A percentile compares a stretch with the other conserved stretches of the same genome.
These are phyloP conservation scores for Peniophora sp. DNA, from an alignment of 1,284 basidiomycete species.

Conservation along the genomic window DNA sequence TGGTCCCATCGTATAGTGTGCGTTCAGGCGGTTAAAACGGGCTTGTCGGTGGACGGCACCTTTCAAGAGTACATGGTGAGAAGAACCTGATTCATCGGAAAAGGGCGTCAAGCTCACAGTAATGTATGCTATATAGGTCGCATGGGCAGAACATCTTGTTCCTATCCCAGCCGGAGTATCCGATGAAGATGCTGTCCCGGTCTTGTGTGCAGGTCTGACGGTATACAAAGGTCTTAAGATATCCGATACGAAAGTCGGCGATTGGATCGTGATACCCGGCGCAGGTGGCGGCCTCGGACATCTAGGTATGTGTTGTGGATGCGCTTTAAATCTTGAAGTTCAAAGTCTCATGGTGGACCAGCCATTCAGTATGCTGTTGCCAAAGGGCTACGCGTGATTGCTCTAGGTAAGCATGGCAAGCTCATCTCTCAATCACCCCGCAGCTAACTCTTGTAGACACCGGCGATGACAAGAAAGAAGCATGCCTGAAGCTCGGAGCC, in stretches of 20 bases:
- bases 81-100: neutral
- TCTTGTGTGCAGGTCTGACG: constrained; percentile 65
- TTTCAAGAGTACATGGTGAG: constrained; percentile 41
- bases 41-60: constrained; percentile 53
- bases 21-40: constrained; percentile 34
- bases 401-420: constrained; percentile 37
- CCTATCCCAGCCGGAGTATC: constrained; percentile 52
- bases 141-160: constrained; percentile 57
- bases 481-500: constrained; percentile 56
- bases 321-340: neutral
- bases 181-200: constrained; percentile 52
- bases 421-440: neutral
- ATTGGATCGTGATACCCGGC: constrained; percentile 66
- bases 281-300: constrained; percentile 59
- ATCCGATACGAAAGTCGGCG: constrained; percentile 42
- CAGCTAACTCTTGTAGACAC: constrained; percentile 34
- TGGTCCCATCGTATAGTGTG: constrained; percentile 37
- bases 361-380: constrained; percentile 61
- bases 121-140: constrained; percentile 25
- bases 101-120: too few species aligned
- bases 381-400: constrained; percentile 62
- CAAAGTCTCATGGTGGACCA: constrained; percentile 13
- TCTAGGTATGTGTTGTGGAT: constrained; percentile 33
- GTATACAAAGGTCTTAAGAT: constrained; percentile 67
- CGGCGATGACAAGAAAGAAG: constrained; percentile 54